Evolutionary conservation across 1,139 yeast species (phyloP), one percentile per base, ranked within the genome.

Genomic region (Yamadazyma blattariae): DNA sequence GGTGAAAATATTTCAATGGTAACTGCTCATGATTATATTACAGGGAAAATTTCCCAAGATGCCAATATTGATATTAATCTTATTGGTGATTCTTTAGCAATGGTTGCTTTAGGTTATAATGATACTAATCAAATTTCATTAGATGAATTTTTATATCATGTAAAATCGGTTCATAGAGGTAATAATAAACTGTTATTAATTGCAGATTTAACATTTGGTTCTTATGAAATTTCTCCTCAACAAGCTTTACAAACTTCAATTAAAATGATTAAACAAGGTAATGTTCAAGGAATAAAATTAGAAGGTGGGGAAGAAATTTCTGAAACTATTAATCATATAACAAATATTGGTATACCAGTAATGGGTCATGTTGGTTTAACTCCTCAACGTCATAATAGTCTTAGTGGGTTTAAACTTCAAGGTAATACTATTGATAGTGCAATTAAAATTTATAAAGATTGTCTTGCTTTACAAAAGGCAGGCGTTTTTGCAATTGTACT

Each of bases 311-410:
- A 77, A 42, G 71, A 79, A 34, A 71, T 79, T 4, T 49, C 59
- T 5, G 56, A 61, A 4, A 59, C 64, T 1, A 73, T 87, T 20
- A 48, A 58, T 34, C 68, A 67, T 38, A 60, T 87, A 19, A 70
- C 79, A 0, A 57, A 67, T 8, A 68, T 82, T 25, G 97, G 97
- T 1, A 82, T 92, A 15, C 95, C 97, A 0, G 90, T 90, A 1
- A 74, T 89, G 67, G 97, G 95, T 2, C 98, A 92, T 57, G 77
- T 87, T 23, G 98, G 98, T 0, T 67, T 92, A 27, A 87, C 95
- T 7, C 98, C 98, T 2, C 98, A 92, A 56, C 72, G 87, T 33
- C 82, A 81, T 44, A 79, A 87, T 44, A 57, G 87, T 0, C 54
- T 85, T 15, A 94, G 97, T 13, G 98, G 98, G 0, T 92, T 83